Conservation (phyloP, 179 eudicot genomes). For the Beta corolliflora region DNA sequence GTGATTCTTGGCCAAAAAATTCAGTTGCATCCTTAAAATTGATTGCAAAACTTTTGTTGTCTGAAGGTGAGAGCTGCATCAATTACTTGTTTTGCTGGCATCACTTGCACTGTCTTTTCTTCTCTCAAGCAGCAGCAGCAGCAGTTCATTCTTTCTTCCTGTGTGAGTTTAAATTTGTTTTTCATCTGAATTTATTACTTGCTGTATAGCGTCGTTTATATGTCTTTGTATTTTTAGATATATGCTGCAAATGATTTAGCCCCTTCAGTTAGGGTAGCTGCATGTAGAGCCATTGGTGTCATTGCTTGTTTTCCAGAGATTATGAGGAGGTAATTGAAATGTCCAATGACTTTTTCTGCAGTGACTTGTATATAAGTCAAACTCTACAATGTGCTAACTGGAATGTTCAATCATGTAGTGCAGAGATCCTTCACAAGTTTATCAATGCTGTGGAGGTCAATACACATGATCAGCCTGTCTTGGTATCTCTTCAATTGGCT, state of each 20-base stretch:
- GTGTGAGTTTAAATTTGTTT: slow-evolving; percentile 49
- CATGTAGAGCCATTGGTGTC: slow-evolving; percentile 97
- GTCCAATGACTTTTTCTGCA: slow-evolving; percentile 6
- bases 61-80: slow-evolving; percentile 92
- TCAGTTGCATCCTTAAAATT: neutral
- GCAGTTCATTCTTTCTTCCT: slow-evolving; percentile 58
- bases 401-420: slow-evolving; percentile 44
- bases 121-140: slow-evolving; percentile 66
- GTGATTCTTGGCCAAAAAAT: neutral
- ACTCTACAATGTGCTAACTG: slow-evolving; percentile 14
- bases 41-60: neutral
- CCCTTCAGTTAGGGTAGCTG: slow-evolving; percentile 90
- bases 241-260: slow-evolving; percentile 73
- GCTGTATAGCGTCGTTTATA: slow-evolving; percentile 11
- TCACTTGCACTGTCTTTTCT: slow-evolving; percentile 75
- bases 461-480: slow-evolving; percentile 55
- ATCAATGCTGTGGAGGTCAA: slow-evolving; percentile 64
- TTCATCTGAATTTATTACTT: slow-evolving; percentile 9
- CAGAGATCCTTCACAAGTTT: slow-evolving; percentile 70
- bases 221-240: slow-evolving; percentile 44
- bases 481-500: slow-evolving; percentile 42
- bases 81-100: slow-evolving; percentile 91
- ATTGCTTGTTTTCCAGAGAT: slow-evolving; percentile 88
- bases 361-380: neutral
- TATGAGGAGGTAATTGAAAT: slow-evolving; percentile 50